Evolutionary conservation across 768 basidiomycete genomes (phyloP), one percentile per base, ranked within the genome.

Genomic region (Candolleomyces eurysporus): DNA sequence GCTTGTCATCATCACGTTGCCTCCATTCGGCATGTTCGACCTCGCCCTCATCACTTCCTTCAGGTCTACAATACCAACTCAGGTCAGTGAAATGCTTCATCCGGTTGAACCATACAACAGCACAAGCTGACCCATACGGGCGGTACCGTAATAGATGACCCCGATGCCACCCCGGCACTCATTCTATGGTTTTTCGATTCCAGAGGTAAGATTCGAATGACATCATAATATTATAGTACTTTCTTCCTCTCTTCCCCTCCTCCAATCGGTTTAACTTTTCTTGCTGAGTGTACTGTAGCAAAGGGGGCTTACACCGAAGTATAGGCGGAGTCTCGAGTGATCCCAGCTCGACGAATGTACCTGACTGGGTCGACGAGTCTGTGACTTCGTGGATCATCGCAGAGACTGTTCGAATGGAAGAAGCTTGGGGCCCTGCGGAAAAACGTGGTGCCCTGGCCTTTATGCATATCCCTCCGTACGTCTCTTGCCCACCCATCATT

Each of bases 181-280:
- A 16, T 61, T 10, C 51, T 32, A 4, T 92, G 88, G 89, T 89
- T 90, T 73, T 92, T 92, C 65, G 90, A 91, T 72, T 91, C 90
- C 3, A 79, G 89, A 62, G 86, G 87, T 84, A 67, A 14, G 26
- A 26, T 26, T 26, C 26, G 26, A 26, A 26, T 26, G 26, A 26
- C 26, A 26, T 26, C 26, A 26, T 26, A 2, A 26, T 26, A 26
- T 26, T 26, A 2, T 26, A 26, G 26, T 26, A 2, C 26, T 26
- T n/a, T 57, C 52, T 40, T 46, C 53, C n/a, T 31, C 26, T 26
- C 26, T 26, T 26, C 26, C 26, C 26, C 26, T 13, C 30, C 16
- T 14, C 39, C 53, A 30, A 6, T 39, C 39, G 10, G 39, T 16
- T 26, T 39, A 26, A 26, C 26, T 26, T 26, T 26, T 26, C 26